A percentile compares a stretch with the other conserved stretches of the same genome.
phyloP scores from a whole-genome alignment of 2,329 filamentous ascomycete species.

The Aureobasidium lini region DNA sequence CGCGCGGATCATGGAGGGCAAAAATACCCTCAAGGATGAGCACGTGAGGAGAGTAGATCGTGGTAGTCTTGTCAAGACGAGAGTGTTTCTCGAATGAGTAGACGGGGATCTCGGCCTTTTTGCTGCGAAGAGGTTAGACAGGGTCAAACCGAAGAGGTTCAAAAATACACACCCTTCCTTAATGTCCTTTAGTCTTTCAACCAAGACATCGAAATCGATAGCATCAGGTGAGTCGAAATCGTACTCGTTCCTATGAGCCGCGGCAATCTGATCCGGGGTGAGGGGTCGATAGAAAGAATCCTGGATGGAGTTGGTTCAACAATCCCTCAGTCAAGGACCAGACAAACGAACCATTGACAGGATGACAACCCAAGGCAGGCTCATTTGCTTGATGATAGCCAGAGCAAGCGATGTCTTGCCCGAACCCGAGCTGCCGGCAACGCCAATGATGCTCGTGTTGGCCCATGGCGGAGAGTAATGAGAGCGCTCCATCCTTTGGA shows the following conservation, averaged over 20 bases:
- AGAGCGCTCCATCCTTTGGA: slow-evolving; percentile 33
- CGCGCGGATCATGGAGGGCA: slow-evolving; percentile 79
- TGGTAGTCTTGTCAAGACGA: slow-evolving; percentile 68
- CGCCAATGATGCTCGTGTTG: slow-evolving; percentile 90
- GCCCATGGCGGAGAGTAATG: slow-evolving; percentile 95
- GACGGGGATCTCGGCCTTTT: slow-evolving; percentile 81
- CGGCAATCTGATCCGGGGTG: slow-evolving; percentile 65
- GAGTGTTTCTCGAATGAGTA: slow-evolving; percentile 95
- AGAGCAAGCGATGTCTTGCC: slow-evolving; percentile 91
- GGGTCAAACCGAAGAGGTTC: not conserved
- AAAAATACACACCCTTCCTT: slow-evolving; percentile 74
- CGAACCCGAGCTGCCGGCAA: slow-evolving; percentile 91
- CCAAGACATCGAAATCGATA: slow-evolving; percentile 86
- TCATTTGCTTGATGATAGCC: slow-evolving; percentile 82
- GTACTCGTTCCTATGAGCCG: slow-evolving; percentile 83
- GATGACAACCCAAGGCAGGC: slow-evolving; percentile 96
- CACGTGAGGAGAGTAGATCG: slow-evolving; percentile 94
- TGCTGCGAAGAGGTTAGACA: slow-evolving; percentile 42
- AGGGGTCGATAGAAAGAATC: slow-evolving; percentile 97
- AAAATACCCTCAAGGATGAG: slow-evolving; percentile 94
- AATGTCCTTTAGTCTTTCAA: slow-evolving; percentile 71
- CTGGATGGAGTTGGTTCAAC: slow-evolving; percentile 37
- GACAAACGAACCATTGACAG: slow-evolving; percentile 70
- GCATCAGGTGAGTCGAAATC: slow-evolving; percentile 94
- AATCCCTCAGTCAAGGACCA: not conserved